These are phyloP conservation scores for Sindora glabra DNA, from an alignment of 306 rosid genomes.

Conservation along the genomic window DNA sequence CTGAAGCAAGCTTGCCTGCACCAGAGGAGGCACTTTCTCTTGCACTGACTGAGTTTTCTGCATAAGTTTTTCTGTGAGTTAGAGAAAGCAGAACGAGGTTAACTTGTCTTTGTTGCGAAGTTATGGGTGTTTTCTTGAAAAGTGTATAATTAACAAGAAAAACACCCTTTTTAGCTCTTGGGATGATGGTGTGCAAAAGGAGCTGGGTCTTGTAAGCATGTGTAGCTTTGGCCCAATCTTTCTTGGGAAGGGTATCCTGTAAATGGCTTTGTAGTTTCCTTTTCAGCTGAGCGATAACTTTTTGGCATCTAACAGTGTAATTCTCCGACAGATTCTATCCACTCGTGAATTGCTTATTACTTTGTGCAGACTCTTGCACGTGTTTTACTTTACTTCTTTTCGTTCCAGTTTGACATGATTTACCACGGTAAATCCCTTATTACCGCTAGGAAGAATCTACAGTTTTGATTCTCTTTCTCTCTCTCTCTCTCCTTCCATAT, in stretches of 20 bases:
- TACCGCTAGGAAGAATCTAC: too few species aligned
- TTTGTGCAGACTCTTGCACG: slow-evolving; percentile 18
- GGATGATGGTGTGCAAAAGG: slow-evolving; percentile 22
- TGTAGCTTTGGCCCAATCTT: slow-evolving; percentile 9
- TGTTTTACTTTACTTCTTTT: too few species aligned
- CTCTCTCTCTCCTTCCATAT: too few species aligned
- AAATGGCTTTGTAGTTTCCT: slow-evolving; percentile 27
- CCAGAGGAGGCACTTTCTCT: slow-evolving; percentile 26
- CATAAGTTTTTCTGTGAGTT: too few species aligned
- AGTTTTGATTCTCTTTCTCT: too few species aligned
- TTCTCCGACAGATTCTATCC: slow-evolving; percentile 20
- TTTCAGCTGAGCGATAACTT: slow-evolving; percentile 22
- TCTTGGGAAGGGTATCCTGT: slow-evolving; percentile 26
- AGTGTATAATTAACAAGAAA: too few species aligned
- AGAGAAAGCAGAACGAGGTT: slow-evolving; percentile 46
- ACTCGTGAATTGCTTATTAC: slow-evolving; percentile 22
- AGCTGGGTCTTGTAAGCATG: too few species aligned
- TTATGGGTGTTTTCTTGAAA: too few species aligned
- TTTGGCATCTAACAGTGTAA: slow-evolving; percentile 22
- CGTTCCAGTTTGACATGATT: too few species aligned
- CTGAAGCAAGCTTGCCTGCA: slow-evolving; percentile 26
- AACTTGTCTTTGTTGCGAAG: too few species aligned
- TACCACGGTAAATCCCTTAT: too few species aligned
- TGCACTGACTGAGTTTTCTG: slow-evolving; percentile 29
- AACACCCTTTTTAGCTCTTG: slow-evolving; percentile 24